Percentiles rank a stretch among this genome's conserved stretches.
These are phyloP conservation scores for Serpula lacrymans DNA, from an alignment of 768 basidiomycete genomes.

Conservation along the genomic window DNA sequence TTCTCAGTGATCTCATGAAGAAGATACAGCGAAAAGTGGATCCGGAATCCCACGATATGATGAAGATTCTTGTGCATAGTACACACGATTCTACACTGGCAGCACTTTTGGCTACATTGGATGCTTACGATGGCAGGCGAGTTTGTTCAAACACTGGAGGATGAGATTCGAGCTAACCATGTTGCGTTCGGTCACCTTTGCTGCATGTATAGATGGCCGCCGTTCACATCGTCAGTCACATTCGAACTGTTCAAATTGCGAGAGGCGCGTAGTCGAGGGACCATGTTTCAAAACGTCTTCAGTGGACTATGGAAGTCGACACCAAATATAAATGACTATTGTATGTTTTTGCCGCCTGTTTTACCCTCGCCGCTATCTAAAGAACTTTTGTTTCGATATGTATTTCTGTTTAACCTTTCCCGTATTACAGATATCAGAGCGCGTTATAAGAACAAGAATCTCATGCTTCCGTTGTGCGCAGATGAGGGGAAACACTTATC, in stretches of 20 bases:
- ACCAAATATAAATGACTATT: slow-evolving; percentile 35
- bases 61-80: slow-evolving; percentile 65
- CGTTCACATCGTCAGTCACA: slow-evolving; percentile 70
- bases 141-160: slow-evolving; percentile 11
- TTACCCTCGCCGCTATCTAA: background rate
- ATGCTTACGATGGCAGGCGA: slow-evolving; percentile 69
- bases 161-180: background rate
- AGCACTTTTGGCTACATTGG: slow-evolving; percentile 58
- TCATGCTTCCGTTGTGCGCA: slow-evolving; percentile 63
- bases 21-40: slow-evolving; percentile 61
- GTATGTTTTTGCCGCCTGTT: slow-evolving; percentile 27
- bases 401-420: background rate
- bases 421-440: slow-evolving; percentile 56
- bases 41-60: slow-evolving; percentile 40
- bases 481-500: slow-evolving; percentile 63
- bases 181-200: background rate
- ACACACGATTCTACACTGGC: slow-evolving; percentile 75
- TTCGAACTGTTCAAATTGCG: slow-evolving; percentile 66
- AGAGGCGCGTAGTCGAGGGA: slow-evolving; percentile 6
- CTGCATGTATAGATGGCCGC: slow-evolving; percentile 53
- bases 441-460: slow-evolving; percentile 68
- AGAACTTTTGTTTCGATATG: background rate
- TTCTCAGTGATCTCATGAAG: slow-evolving; percentile 59
- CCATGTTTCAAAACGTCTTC: slow-evolving; percentile 40
- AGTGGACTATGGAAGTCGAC: slow-evolving; percentile 33